Evolutionary conservation across 2,329 filamentous ascomycete genomes (phyloP).

Genomic region (Aspergillus sp.): DNA sequence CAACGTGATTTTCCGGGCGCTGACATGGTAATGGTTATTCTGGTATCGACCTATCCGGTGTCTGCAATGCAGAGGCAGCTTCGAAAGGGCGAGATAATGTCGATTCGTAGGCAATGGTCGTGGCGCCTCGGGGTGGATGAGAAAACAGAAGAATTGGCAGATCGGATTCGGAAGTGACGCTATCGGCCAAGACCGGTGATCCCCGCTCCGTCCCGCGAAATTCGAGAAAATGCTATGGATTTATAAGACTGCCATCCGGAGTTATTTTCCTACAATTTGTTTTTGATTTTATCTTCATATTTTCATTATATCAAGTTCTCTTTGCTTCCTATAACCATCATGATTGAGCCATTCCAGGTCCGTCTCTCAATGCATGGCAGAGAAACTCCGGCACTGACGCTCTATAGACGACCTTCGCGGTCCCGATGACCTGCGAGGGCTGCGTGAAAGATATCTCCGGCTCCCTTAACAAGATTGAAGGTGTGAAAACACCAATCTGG

Average conservation of each 20-base stretch:
- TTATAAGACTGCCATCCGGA: not conserved
- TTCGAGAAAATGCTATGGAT: not conserved
- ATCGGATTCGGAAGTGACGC: constrained; percentile 13
- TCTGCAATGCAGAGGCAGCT: too few species aligned
- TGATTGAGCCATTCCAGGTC: constrained; percentile 44
- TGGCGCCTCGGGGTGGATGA: too few species aligned
- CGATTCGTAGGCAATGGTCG: not conserved
- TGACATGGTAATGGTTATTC: constrained; percentile 47
- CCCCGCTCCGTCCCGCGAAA: not conserved
- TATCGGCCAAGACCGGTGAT: not conserved
- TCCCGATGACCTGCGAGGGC: constrained; percentile 82
- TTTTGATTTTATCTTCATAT: not conserved
- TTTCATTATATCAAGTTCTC: constrained; percentile 1
- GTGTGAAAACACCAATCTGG: constrained; percentile 31
- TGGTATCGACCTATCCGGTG: not conserved
- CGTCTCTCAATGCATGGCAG: constrained; percentile 6
- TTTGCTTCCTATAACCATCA: constrained; percentile 14
- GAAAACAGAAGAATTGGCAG: not conserved
- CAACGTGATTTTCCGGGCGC: constrained; percentile 67
- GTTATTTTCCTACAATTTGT: not conserved
- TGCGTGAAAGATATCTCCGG: constrained; percentile 83
- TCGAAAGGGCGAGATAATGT: not conserved
- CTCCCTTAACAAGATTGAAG: constrained; percentile 66
- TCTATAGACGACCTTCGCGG: constrained; percentile 79
- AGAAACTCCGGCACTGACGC: constrained; percentile 9